Conservation (phyloP, 495 filamentous ascomycete genomes). For the Penicillium bialowiezense region DNA sequence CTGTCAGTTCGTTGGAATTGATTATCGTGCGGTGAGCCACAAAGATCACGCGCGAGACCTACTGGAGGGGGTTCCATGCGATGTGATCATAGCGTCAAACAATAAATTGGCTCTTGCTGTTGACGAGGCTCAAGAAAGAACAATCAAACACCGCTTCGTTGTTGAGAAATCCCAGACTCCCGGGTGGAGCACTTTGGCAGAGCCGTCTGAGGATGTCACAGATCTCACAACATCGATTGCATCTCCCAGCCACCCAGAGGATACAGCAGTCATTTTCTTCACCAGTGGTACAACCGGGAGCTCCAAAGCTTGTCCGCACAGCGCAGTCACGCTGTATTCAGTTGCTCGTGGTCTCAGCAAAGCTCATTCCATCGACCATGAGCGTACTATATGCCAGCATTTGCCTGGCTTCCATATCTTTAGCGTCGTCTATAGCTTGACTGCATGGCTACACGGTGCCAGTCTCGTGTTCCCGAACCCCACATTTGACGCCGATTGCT, state of each 20-base stretch:
- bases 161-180: no score
- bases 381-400: slow-evolving; percentile 30
- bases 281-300: slow-evolving; percentile 37
- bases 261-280: slow-evolving; percentile 30
- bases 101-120: no score
- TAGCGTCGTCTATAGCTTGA: slow-evolving; percentile 28
- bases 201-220: no score
- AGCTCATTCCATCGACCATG: slow-evolving; percentile 7
- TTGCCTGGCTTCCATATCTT: slow-evolving; percentile 38
- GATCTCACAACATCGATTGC: no score
- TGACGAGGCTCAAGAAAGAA: no score
- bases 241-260: neutral
- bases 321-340: slow-evolving; percentile 17
- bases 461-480: slow-evolving; percentile 30
- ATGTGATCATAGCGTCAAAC: slow-evolving; percentile 25
- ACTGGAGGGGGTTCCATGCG: slow-evolving; percentile 14
- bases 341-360: slow-evolving; percentile 17
- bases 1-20: slow-evolving; percentile 26
- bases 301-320: slow-evolving; percentile 38
- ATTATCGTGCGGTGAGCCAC: slow-evolving; percentile 17
- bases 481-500: slow-evolving; percentile 30
- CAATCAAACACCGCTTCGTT: no score
- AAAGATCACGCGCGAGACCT: slow-evolving; percentile 15
- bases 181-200: no score
- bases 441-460: slow-evolving; percentile 30